These are phyloP conservation scores for Starmerella gropengiesseri DNA, from an alignment of 805 yeast species.

Conservation along the genomic window DNA sequence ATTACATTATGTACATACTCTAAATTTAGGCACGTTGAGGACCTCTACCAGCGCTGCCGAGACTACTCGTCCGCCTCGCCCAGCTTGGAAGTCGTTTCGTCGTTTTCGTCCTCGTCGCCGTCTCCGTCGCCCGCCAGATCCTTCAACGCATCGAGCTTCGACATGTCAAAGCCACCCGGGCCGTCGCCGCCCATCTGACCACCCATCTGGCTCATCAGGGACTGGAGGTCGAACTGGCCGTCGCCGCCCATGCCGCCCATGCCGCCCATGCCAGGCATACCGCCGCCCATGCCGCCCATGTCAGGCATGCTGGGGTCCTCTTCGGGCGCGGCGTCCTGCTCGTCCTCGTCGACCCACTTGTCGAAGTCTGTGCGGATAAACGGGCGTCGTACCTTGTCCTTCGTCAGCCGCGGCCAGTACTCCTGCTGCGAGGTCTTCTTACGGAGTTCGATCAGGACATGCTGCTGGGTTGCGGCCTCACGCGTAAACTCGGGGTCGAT, in stretches of 20 bases:
- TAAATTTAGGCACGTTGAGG: no score
- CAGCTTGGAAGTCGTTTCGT: slow-evolving; percentile 18
- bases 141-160: slow-evolving; percentile 21
- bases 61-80: slow-evolving; percentile 22
- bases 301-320: slow-evolving; percentile 34
- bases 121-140: slow-evolving; percentile 7
- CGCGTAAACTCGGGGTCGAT: slow-evolving; percentile 56
- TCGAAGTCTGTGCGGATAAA: slow-evolving; percentile 90
- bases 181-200: slow-evolving; percentile 15
- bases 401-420: slow-evolving; percentile 92
- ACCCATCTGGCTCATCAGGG: slow-evolving; percentile 6
- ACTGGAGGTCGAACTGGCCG: slow-evolving; percentile 18
- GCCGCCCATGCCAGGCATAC: slow-evolving; percentile 34
- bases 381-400: slow-evolving; percentile 68
- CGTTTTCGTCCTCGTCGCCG: slow-evolving; percentile 21
- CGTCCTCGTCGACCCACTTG: slow-evolving; percentile 98
- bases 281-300: slow-evolving; percentile 32
- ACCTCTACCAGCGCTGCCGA: no score
- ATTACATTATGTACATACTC: no score
- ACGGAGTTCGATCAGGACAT: slow-evolving; percentile 52
- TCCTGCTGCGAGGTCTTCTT: slow-evolving; percentile 61
- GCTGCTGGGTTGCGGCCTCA: slow-evolving; percentile 51
- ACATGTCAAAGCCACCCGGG: slow-evolving; percentile 26
- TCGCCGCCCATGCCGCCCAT: slow-evolving; percentile 34
- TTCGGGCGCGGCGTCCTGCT: slow-evolving; percentile 64